phyloP scores from a whole-genome alignment of 202 grass and related monocot species.

The Musa balbisiana region DNA sequence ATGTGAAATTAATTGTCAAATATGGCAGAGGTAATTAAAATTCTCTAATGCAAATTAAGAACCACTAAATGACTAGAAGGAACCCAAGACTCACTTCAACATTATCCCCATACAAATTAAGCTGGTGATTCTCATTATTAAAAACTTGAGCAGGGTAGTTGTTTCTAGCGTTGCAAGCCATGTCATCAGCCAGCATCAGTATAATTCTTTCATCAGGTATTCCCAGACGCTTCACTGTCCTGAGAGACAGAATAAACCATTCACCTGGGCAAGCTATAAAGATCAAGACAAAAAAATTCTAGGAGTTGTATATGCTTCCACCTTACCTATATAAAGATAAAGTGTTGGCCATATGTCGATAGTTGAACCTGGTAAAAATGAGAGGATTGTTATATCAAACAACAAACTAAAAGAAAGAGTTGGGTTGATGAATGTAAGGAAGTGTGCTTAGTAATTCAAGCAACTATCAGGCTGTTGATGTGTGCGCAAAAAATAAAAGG shows the following conservation, averaged over 20 bases:
- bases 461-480: neutral
- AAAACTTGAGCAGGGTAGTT: conserved; percentile 98
- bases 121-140: conserved; percentile 97
- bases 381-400: conserved; percentile 8
- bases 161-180: conserved; percentile 91
- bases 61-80: conserved; percentile 4
- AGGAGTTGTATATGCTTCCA: conserved; percentile 6
- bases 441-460: neutral
- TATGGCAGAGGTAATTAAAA: no score
- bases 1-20: neutral
- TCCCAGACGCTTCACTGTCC: conserved; percentile 91
- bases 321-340: conserved; percentile 85
- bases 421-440: neutral
- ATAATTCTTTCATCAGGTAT: conserved; percentile 96
- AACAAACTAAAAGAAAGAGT: neutral
- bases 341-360: conserved; percentile 96
- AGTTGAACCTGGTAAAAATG: conserved; percentile 75
- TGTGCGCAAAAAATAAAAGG: neutral
- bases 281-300: conserved; percentile 12
- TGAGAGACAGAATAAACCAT: conserved; percentile 27
- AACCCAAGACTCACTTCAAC: conserved; percentile 60
- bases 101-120: conserved; percentile 91
- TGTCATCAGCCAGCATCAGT: conserved; percentile 98
- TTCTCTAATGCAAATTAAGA: neutral
- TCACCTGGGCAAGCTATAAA: neutral